Base-by-base conservation (phyloP, 2,329 filamentous ascomycete species). In the Zymoseptoria crescenta region DNA sequence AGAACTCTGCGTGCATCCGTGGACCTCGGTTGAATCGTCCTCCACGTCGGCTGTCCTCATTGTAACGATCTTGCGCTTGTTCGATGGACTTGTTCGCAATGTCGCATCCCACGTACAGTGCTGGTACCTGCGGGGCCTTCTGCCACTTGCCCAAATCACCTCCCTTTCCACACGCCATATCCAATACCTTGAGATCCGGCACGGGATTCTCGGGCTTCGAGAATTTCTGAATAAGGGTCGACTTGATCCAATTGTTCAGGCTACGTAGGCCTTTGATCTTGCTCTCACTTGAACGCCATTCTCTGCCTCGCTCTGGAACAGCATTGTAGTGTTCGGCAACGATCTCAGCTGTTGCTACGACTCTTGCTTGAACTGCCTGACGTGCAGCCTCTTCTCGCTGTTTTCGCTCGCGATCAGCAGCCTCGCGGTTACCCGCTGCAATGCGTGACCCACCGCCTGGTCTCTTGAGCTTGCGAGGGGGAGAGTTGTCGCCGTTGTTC, bases 221-320 rank as follows among this genome's bases (percentile, higher is more conserved):
- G 76, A 96, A 97, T 73, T 96, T 96, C 72, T 97, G 92, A 66
- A 99, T 97, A 67, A 97, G 84, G 54, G 89, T 93, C 71, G 91
- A 96, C 80, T 99, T 99, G 76, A 99, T 84, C 94, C 94, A 99
- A 75, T 99, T 99, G 78, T 99, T 99, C 80, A 96, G 94, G 66
- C 88, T 90, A 56, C 94, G 85, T 56, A 99, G 79, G 0, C 94
- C 94, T 76, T 95, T 96, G 79, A 99, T 99, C 69, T 89, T 88
- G 74, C 89, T 96, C 69, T 96, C 91, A 6, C 91, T 96, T 72
- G 88, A 91, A 54, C 94, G 85, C 93, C 94, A 99, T 70, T 96
- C 91, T 56, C 93, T 85, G 10, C 94, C 94, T 29, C 92, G 85
- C 77, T 99, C 89, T 0, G 93, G 93, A 0, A 97, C 93, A 45